Evolutionary conservation across 129 eudicot species (phyloP).

Genomic region (Tagetes patula): DNA sequence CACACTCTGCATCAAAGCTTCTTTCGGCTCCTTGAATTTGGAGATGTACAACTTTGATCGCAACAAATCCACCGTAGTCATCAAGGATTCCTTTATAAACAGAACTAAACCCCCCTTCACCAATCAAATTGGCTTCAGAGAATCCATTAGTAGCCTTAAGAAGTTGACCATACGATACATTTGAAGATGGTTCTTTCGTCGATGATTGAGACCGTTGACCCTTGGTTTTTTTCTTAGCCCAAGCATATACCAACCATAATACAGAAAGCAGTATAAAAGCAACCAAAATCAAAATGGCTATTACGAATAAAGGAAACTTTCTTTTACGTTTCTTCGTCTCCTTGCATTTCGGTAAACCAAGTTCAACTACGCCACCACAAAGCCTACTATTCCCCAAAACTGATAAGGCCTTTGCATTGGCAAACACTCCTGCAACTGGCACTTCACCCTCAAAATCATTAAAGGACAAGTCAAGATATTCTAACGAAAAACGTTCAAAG

Average conservation of each 20-base stretch:
- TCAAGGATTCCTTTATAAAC: conserved; percentile 41
- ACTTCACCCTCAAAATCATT: conserved; percentile 33
- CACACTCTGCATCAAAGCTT: conserved; percentile 35
- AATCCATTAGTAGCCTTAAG: conserved; percentile 43
- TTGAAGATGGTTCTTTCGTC: background rate
- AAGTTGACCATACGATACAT: conserved; percentile 30
- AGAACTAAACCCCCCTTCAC: conserved; percentile 31
- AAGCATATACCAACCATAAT: background rate
- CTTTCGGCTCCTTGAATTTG: conserved; percentile 20
- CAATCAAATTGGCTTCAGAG: conserved; percentile 33
- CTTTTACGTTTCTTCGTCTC: background rate
- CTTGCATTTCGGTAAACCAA: conserved; percentile 30
- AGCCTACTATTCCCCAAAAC: conserved; percentile 27
- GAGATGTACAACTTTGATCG: conserved; percentile 38
- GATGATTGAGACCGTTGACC: background rate
- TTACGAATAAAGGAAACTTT: background rate
- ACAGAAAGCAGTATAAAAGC: background rate
- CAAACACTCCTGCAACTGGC: conserved; percentile 14
- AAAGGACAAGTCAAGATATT: conserved; percentile 14
- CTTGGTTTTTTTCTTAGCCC: conserved; percentile 15
- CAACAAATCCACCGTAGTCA: conserved; percentile 20
- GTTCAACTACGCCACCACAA: conserved; percentile 34
- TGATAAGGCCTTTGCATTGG: conserved; percentile 24
- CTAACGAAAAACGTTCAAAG: conserved; percentile 12
- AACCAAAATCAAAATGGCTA: conserved; percentile 12